Evolutionary conservation across 228 moss, liverwort and hornwort genomes (phyloP), one percentile per base, ranked within the genome.

Genomic region (Sphagnum fallax): DNA sequence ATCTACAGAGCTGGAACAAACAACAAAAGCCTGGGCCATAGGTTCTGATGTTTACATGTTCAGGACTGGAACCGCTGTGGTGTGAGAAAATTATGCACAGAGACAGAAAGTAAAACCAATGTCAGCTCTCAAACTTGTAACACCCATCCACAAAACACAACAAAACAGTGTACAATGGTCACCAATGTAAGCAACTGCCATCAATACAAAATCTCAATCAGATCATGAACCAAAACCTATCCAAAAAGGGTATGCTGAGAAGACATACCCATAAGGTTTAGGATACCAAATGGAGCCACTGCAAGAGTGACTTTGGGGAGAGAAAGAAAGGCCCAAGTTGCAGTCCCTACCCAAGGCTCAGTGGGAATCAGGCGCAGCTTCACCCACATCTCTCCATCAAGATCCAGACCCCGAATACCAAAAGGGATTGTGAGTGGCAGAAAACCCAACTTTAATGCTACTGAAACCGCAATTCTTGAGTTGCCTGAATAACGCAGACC

Each of bases 371-470:
- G 77, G 58, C 93, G 82, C 68, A 94, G 74, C 80, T 98, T 98
- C 78, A 98, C 92, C 98, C 98, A 98, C 57, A 94, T 74, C 82
- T 98, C 98, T 69, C 91, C 87, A 58, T 98, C 98, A 60, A 98
- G 76, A 84, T 98, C 98, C 78, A 98, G 80, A 16, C 94, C 98
- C 72, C 98, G 88, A 66, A 98, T 76, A 65, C 77, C 87, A 67
- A 98, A 76, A 57, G 98, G 98, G 58, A 98, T 78, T 52, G 88
- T 84, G 55, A 92, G 61, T 52, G 87, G 81, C 57, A 98, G 12
- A 47, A 98, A 88, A 53, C 92, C 85, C 73, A 81, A 75, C 64
- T 88, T 92, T 64, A 98, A 72, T 12, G 70, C 77, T 73, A 98
- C 78, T 16, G 82, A 77, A 67, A 98, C 91, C 60, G 88, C 82